Conservation (phyloP, 2,329 filamentous ascomycete species). For the Apiospora phragmitis region DNA sequence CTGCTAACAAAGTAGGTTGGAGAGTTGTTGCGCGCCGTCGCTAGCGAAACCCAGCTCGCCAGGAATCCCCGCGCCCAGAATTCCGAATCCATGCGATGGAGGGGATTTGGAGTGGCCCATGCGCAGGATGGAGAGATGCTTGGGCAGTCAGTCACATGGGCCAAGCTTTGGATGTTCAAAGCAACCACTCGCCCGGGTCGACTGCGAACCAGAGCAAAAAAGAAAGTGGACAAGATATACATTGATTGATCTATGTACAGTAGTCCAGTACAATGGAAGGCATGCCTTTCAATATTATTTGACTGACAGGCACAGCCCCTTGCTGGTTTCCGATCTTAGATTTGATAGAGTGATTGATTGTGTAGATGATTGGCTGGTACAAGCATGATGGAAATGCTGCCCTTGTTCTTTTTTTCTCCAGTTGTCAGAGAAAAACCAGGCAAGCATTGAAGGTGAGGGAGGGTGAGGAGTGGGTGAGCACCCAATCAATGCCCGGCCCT, state of each 20-base stretch:
- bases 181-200: not conserved
- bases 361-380: not conserved
- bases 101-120: slow-evolving; percentile 4
- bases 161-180: not conserved
- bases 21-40: not conserved
- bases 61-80: not conserved
- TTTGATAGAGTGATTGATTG: not conserved
- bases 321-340: not conserved
- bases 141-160: not conserved
- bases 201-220: not conserved
- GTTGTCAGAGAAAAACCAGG: not conserved
- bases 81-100: not conserved
- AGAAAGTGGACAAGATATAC: not conserved
- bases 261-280: not conserved
- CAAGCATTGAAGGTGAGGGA: not conserved
- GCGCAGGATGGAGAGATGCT: not conserved
- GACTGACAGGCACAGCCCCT: not conserved
- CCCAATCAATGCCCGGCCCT: not conserved
- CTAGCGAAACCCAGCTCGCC: not conserved
- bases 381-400: not conserved
- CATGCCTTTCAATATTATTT: not conserved
- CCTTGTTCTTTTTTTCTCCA: slow-evolving; percentile 5
- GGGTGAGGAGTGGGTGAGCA: not conserved
- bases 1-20: not conserved
- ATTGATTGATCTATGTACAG: not conserved